These are phyloP conservation scores for Plantago rigida DNA, from an alignment of 305 asterid species.

Conservation along the genomic window DNA sequence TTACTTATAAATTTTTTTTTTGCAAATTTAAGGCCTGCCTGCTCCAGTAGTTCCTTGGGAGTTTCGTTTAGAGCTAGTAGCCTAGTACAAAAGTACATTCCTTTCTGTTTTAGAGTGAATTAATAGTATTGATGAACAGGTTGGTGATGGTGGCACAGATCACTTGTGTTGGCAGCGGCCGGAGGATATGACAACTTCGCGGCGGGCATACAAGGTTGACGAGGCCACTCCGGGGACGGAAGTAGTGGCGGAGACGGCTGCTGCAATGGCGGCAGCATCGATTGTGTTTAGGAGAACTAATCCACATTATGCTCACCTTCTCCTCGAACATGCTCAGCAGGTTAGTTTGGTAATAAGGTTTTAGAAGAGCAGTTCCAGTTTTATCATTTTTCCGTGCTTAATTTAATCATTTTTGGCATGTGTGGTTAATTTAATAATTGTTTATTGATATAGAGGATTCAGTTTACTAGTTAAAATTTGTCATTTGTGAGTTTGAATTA, in stretches of 20 bases:
- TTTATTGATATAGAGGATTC: too few species aligned
- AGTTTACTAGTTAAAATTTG: too few species aligned
- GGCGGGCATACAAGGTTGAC: conserved; percentile 51
- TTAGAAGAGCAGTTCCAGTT: conserved; percentile 20
- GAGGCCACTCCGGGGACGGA: conserved; percentile 58
- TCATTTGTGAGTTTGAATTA: too few species aligned
- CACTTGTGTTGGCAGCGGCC: conserved; percentile 66
- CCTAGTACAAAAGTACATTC: too few species aligned
- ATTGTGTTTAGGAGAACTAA: conserved; percentile 55
- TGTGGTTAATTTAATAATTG: not conserved
- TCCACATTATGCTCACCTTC: conserved; percentile 62
- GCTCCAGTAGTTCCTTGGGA: too few species aligned
- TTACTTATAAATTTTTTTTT: too few species aligned
- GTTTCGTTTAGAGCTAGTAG: too few species aligned
- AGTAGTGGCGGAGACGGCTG: conserved; percentile 67
- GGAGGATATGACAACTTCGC: conserved; percentile 63
- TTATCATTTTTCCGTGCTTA: conserved; percentile 6
- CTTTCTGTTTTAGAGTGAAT: not conserved
- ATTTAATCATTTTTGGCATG: conserved; percentile 2
- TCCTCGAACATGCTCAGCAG: conserved; percentile 57
- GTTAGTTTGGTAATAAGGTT: conserved; percentile 38
- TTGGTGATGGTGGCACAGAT: conserved; percentile 69
- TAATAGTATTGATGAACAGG: conserved; percentile 29
- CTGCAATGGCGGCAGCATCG: conserved; percentile 71
- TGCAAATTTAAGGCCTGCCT: too few species aligned